A percentile compares a stretch with the other conserved stretches of the same genome.
Conservation (phyloP, 176 grass and related monocot species). For the sorghum (Sorghum bicolor) region DNA sequence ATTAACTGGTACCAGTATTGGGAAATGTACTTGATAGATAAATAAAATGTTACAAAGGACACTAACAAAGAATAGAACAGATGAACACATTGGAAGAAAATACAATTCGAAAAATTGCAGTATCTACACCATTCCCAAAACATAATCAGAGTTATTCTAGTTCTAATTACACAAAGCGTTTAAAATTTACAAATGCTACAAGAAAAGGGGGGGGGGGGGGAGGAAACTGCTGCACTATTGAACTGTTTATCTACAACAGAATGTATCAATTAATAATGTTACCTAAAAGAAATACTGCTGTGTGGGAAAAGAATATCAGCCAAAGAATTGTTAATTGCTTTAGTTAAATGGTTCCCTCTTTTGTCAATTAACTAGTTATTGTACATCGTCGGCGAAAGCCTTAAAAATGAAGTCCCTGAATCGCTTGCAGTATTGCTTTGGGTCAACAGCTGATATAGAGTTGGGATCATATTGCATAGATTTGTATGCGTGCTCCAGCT, state of each 20-base stretch:
- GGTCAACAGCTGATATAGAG: conserved; percentile 81
- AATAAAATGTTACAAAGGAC: not conserved
- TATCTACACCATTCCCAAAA: conserved; percentile 20
- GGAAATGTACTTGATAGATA: not conserved
- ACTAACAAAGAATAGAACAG: not conserved
- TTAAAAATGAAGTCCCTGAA: conserved; percentile 86
- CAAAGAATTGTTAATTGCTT: not conserved
- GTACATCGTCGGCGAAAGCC: conserved; percentile 57
- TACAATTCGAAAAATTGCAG: not conserved
- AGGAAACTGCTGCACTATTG: not conserved
- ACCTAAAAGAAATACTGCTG: not conserved
- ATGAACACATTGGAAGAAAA: not conserved
- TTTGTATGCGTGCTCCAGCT: conserved; percentile 88
- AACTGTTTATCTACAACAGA: not conserved
- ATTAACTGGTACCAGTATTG: not conserved
- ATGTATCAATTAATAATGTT: not conserved
- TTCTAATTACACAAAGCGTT: conserved; percentile 24
- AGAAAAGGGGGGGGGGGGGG: not conserved
- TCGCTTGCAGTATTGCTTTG: conserved; percentile 66
- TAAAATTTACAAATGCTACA: conserved; percentile 35
- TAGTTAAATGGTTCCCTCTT: not conserved
- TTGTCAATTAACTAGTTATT: not conserved
- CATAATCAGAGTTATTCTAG: not conserved
- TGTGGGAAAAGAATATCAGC: not conserved
- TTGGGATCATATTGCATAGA: conserved; percentile 78